Base-by-base conservation (phyloP, 306 rosid genomes). In the Cucurbita argyrosperma region DNA sequence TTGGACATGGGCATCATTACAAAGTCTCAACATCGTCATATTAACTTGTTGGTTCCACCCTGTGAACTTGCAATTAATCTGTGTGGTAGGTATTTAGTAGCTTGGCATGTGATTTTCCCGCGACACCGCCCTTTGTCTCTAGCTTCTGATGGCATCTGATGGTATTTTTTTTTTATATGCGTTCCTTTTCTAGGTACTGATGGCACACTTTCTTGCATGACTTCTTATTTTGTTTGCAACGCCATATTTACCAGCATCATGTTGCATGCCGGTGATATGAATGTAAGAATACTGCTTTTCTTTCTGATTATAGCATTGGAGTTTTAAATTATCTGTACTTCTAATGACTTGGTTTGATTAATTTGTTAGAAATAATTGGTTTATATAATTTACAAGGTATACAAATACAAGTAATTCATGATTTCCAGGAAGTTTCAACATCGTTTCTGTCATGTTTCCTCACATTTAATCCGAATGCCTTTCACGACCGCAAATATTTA, bases 11-110 rank as follows among this genome's bases (percentile, higher is more conserved):
- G 91, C 43, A 40, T 40, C 5, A 40, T 40, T 40, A 40, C 43
- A 7, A 4, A 89, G 77, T 51, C 90, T 62, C 88, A 84, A 39
- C 69, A 89, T 86, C 79, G 81, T 10, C 92, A 71, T 55, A 87
- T 95, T 68, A 95, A 85, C 82, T 82, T 80, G 78, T 77, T 91
- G 81, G 84, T 91, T 81, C 96, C 92, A 45, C 82, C 88, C 55
- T 95, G 99, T 53, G 99, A 95, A 83, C 26, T 79, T 76, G 99
- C 96, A 65, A 88, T 95, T 69, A 80, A 87, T 79, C 83, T 84
- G 23, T 95, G 99, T 76, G 99, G 99, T 95, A 88, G 76, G 80
- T 78, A 39, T 5, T 75, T 35, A 11, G 43, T 57, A 43, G 16
- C 58, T 66, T 66, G 37, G 3, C 72, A 43, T 45, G 39, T 66